These are phyloP conservation scores for Dalbergia cultrata DNA, from an alignment of 306 rosid genomes.

Conservation along the genomic window DNA sequence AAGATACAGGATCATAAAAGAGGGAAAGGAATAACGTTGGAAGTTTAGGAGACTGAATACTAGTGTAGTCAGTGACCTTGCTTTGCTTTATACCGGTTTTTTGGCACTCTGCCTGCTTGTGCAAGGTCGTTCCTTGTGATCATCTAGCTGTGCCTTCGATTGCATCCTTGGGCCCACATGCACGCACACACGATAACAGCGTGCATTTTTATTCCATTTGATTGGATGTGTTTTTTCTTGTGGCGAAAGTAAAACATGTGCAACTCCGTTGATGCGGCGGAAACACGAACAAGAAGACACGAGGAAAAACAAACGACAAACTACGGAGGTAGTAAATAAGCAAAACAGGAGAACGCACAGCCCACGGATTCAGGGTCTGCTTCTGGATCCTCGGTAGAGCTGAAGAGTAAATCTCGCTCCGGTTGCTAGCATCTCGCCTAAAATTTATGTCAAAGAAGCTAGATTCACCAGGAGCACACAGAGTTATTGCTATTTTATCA, in stretches of 20 bases:
- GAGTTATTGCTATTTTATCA: no score
- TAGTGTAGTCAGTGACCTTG: no score
- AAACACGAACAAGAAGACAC: background rate
- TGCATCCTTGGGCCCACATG: background rate
- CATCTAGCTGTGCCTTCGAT: conserved; percentile 35
- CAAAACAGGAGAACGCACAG: background rate
- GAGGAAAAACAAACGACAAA: background rate
- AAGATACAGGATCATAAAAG: background rate
- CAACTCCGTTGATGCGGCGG: background rate
- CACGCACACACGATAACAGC: background rate
- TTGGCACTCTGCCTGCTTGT: conserved; percentile 26
- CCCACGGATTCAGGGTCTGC: background rate
- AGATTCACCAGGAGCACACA: no score
- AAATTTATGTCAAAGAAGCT: no score
- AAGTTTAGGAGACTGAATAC: background rate
- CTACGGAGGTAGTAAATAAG: background rate
- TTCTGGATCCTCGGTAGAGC: no score
- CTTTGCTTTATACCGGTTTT: background rate
- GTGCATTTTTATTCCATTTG: background rate
- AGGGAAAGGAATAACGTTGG: conserved; percentile 1
- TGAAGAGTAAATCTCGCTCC: no score
- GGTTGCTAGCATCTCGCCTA: no score
- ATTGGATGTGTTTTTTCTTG: background rate
- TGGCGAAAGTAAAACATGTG: background rate
- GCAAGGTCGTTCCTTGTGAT: background rate